These are phyloP conservation scores for Aspergillus sp. DNA, from an alignment of 2,329 filamentous ascomycete genomes.

Conservation along the genomic window DNA sequence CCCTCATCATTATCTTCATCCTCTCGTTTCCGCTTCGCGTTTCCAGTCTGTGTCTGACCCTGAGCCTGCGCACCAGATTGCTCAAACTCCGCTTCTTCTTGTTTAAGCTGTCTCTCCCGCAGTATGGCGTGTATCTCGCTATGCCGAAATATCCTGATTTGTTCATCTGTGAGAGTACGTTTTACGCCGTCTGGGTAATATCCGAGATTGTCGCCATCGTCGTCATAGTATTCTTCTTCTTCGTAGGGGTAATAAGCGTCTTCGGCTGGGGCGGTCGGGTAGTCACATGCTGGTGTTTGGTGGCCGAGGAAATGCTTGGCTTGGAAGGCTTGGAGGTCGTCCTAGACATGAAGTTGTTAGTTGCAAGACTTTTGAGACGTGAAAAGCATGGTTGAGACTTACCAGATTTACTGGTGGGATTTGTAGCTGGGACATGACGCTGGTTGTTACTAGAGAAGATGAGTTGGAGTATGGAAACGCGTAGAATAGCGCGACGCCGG, in stretches of 20 bases:
- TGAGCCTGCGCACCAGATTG: slow-evolving; percentile 5
- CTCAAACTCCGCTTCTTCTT: slow-evolving; percentile 22
- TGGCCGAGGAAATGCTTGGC: slow-evolving; percentile 49
- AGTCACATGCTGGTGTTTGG: background rate
- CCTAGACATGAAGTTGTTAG: slow-evolving; percentile 33
- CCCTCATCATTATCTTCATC: background rate
- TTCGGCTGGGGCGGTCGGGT: slow-evolving; percentile 2
- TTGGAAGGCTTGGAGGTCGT: slow-evolving; percentile 55
- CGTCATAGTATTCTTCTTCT: slow-evolving; percentile 14
- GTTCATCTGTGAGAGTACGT: slow-evolving; percentile 82
- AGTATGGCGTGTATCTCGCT: slow-evolving; percentile 73
- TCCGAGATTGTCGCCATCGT: slow-evolving; percentile 58
- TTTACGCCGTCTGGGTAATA: slow-evolving; percentile 83
- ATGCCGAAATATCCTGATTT: slow-evolving; percentile 84
- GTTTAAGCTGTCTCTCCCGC: slow-evolving; percentile 39
- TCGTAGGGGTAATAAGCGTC: slow-evolving; percentile 4
- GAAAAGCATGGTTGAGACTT: slow-evolving; percentile 4
- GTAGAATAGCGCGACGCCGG: background rate
- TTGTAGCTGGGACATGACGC: slow-evolving; percentile 13
- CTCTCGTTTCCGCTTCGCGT: background rate
- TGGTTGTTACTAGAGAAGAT: slow-evolving; percentile 1
- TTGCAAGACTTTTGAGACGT: background rate
- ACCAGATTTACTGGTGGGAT: slow-evolving; percentile 33
- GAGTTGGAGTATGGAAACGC: background rate
- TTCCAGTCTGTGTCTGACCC: background rate